Evolutionary conservation across 305 asterid species (phyloP), one percentile per base, ranked within the genome.

Genomic region (Solanum hybrid): DNA sequence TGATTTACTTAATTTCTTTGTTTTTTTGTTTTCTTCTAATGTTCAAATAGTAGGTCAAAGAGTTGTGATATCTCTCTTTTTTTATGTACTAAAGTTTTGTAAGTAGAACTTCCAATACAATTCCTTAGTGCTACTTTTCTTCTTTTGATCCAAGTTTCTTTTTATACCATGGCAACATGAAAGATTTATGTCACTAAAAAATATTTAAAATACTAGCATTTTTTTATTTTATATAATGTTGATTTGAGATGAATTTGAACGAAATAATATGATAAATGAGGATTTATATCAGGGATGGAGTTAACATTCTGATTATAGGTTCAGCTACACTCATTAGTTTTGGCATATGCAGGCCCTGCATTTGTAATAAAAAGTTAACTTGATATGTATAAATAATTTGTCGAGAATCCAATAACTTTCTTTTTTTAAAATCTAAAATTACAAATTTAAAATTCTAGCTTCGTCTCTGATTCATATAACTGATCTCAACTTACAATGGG

Each of bases 41-140:
- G 87, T 90, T 88, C 11, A 77, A 67, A 24, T 22, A 64, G 74
- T 67, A 42, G 77, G 75, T 80, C 77, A 74, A 46, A 36, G 67
- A 42, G 8, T 86, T 64, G 76, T 35, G 16, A n/a, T 18, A 35
- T n/a, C 46, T 76, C 29, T 57, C 64, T 85, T 26, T 75, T 85
- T 9, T 11, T 10, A 22, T 79, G 34, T 36, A 24, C 10, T 91
- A 86, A 33, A 76, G 89, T 73, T 31, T 37, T 86, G 88, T 86
- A 89, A 81, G 24, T 79, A 76, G 88, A 35, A 24, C 6, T 36
- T 80, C 64, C n/a, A 81, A 81, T 24, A 80, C 67, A 79, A 37
- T 12, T 37, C 12, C 86, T 39, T 80, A 39, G 35, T 80, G 64
- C 64, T 80, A 80, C 35, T 39, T 81, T 81, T 39, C 24, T 81